Base-by-base conservation (phyloP, 441 rosid species). In the Arabidopsis lyrata region DNA sequence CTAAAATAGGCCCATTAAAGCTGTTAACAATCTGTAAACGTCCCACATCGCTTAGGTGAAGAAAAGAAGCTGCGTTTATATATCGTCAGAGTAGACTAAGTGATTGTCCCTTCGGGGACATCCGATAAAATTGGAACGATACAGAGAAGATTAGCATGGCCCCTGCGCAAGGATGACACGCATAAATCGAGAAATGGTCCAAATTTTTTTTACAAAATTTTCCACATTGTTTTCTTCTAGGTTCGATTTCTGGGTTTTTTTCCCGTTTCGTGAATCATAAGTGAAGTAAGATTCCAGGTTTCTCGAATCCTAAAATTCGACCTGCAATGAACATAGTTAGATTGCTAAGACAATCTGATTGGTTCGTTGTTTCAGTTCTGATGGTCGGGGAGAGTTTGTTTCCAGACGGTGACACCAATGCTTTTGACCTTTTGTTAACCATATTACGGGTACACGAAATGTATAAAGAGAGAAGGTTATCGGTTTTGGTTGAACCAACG, bases 91-190 rank as follows among this genome's bases (percentile, higher is more conserved):
- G 41, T 8, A 0, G 6, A 0, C 0, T 72, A 78, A 22, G 24
- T 1, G 48, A 22, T 64, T 62, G 77, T 77, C 82, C 74, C 84
- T 76, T 74, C 39, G 76, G 85, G 74, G 81, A 85, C 81, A 82
- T 79, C 91, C 44, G 82, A 89, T 84, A 83, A 89, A 89, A 88
- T 88, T 86, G 89, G 84, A 92, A 84, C 76, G 79, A 84, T 81
- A 84, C 85, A 83, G 89, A 86, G 87, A 83, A 85, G 82, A 87
- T 89, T 84, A 86, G 85, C 83, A 83, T 86, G 84, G 84, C 84
- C 88, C 89, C 85, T 86, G 84, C 76, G 79, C 83, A 84, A 86
- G 87, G 89, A 86, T 85, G 91, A 82, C 88, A 87, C 81, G 81
- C 83, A 81, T 64, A 85, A 83, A 85, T 88, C 73, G 78, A 85